Percentiles rank a stretch among this genome's conserved stretches.
Conservation (phyloP, 257 asterid genomes). For the Galeopsis tetrahit region DNA sequence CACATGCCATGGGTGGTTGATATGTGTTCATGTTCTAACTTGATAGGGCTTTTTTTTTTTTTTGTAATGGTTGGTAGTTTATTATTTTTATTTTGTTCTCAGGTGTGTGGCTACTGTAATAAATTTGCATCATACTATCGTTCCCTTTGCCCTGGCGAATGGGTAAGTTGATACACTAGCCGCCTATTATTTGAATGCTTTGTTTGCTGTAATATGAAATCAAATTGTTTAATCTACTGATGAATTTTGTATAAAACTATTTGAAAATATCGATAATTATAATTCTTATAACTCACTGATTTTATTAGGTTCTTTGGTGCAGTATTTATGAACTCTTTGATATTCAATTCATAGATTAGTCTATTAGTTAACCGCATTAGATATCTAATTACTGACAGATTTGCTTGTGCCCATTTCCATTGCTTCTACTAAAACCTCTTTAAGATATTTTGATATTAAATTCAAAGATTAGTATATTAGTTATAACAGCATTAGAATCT, state of each 20-base stretch:
- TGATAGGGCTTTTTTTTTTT: conserved; percentile 10
- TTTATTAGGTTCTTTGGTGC: background rate
- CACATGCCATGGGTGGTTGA: background rate
- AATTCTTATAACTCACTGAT: background rate
- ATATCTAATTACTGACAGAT: background rate
- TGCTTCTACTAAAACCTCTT: background rate
- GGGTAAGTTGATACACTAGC: conserved; percentile 57
- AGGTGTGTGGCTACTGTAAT: conserved; percentile 66
- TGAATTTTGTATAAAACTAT: background rate
- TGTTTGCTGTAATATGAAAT: background rate
- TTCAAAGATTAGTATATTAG: background rate
- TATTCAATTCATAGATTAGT: too few relatives aligned
- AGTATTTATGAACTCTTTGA: background rate
- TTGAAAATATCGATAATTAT: background rate
- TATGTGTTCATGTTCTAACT: conserved; percentile 19
- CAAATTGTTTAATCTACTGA: background rate
- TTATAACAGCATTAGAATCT: background rate
- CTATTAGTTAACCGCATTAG: background rate
- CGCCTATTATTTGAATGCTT: background rate
- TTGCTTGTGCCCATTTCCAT: background rate
- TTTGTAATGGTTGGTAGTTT: conserved; percentile 10
- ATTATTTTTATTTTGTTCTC: conserved; percentile 20
- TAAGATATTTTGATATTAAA: background rate
- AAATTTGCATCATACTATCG: conserved; percentile 71
- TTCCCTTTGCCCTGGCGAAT: conserved; percentile 95